Percentiles rank a stretch among this genome's conserved stretches.
These are phyloP conservation scores for Picocystis sp. DNA, from an alignment of 163 green algal genomes.

Conservation along the genomic window DNA sequence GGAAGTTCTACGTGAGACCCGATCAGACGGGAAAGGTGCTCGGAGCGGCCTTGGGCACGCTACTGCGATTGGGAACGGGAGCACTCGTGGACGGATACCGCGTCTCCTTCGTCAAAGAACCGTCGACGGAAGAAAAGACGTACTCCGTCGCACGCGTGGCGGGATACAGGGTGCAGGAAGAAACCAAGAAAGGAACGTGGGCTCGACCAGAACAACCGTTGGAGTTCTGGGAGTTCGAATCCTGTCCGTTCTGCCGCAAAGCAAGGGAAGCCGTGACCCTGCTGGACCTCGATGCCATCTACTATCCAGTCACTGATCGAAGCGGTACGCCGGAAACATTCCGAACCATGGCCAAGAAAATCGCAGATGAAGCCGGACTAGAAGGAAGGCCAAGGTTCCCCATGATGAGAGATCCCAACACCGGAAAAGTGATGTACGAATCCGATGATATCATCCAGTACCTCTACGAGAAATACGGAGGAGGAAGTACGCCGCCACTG, in stretches of 20 bases:
- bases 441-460: conserved; percentile 81
- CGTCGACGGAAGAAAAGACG: too few species aligned
- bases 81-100: too few species aligned
- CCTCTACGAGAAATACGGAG: conserved; percentile 76
- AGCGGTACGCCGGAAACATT: conserved; percentile 32
- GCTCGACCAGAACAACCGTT: too few species aligned
- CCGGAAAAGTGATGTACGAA: conserved; percentile 74
- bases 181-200: too few species aligned
- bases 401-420: conserved; percentile 66
- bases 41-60: too few species aligned
- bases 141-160: too few species aligned
- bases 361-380: conserved; percentile 29
- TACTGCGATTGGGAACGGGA: too few species aligned
- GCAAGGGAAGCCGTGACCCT: conserved; percentile 69
- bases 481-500: conserved; percentile 34
- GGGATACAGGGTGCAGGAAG: too few species aligned
- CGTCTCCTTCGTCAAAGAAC: too few species aligned
- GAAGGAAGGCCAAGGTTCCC: conserved; percentile 58
- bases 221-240: conserved; percentile 9
- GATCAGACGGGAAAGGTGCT: too few species aligned
- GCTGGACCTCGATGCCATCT: conserved; percentile 80
- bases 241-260: conserved; percentile 28
- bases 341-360: conserved; percentile 41
- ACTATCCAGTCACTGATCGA: conserved; percentile 55
- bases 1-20: too few species aligned